Evolutionary conservation across 116 monocot genomes (phyloP).

Genomic region (Trichopus zeylanicus): DNA sequence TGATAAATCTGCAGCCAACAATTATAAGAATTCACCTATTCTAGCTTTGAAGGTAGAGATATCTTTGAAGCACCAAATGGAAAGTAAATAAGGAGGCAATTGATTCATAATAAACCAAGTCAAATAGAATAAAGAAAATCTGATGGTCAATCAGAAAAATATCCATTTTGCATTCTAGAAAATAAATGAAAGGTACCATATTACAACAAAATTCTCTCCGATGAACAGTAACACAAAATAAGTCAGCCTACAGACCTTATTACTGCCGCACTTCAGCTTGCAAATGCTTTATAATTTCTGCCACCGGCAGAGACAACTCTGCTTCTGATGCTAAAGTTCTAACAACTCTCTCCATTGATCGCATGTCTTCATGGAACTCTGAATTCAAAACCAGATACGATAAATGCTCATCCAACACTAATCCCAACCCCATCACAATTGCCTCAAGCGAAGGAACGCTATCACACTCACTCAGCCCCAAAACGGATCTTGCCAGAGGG

Average conservation of each 20-base stretch:
- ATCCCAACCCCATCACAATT: constrained; percentile 37
- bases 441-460: constrained; percentile 54
- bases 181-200: background rate
- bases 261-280: background rate
- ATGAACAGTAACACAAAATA: background rate
- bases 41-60: too few species aligned
- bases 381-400: constrained; percentile 62
- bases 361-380: constrained; percentile 53
- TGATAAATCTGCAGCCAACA: too few species aligned
- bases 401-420: constrained; percentile 78
- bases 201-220: background rate
- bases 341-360: constrained; percentile 28
- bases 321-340: constrained; percentile 35
- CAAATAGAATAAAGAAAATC: too few species aligned
- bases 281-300: constrained; percentile 23
- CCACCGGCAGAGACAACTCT: constrained; percentile 32
- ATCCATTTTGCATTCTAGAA: too few species aligned
- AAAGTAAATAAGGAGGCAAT: too few species aligned
- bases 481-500: constrained; percentile 3
- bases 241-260: background rate
- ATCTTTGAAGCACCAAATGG: too few species aligned
- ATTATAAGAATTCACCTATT: too few species aligned
- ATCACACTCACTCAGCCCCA: constrained; percentile 41
- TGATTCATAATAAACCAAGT: too few species aligned
- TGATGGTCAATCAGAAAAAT: too few species aligned